Percentiles rank a stretch among this genome's conserved stretches.
phyloP scores from a whole-genome alignment of 495 filamentous ascomycete species.

The Aspergillus coremiiformis region DNA sequence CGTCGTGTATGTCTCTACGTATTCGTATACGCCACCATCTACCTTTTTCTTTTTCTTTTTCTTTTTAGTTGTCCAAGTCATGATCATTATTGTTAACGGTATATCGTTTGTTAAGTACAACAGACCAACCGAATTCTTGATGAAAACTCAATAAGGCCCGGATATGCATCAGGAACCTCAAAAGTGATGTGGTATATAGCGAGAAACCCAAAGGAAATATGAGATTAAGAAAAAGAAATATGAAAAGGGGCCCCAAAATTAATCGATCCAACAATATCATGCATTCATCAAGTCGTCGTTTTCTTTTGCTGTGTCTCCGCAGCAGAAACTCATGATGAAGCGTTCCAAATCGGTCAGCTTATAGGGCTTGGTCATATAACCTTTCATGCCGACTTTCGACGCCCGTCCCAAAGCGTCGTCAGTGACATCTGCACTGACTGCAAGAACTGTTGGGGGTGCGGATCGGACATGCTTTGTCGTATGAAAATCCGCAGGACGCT shows the following conservation, averaged over 20 bases:
- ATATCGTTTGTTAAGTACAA: constrained; percentile 5
- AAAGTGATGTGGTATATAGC: constrained; percentile 1
- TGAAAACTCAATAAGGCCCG: neutral
- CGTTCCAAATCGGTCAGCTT: constrained; percentile 63
- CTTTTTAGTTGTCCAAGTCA: neutral
- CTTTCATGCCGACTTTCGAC: constrained; percentile 62
- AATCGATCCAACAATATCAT: constrained; percentile 9
- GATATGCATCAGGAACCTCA: neutral
- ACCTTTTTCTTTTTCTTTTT: neutral
- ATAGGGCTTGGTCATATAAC: constrained; percentile 75
- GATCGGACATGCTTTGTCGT: neutral
- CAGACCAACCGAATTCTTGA: neutral
- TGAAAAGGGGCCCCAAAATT: neutral
- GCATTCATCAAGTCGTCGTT: constrained; percentile 14
- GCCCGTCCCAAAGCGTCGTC: constrained; percentile 57
- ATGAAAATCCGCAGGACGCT: neutral
- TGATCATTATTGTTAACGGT: constrained; percentile 6
- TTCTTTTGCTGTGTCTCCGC: constrained; percentile 9
- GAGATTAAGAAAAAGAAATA: neutral
- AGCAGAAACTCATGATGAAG: constrained; percentile 58
- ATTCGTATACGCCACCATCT: neutral
- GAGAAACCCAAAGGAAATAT: neutral
- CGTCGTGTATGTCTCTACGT: neutral
- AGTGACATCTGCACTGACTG: constrained; percentile 73
- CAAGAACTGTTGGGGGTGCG: constrained; percentile 48